These are phyloP conservation scores for Cadophora sp. DNA, from an alignment of 2,329 filamentous ascomycete genomes.

Conservation along the genomic window DNA sequence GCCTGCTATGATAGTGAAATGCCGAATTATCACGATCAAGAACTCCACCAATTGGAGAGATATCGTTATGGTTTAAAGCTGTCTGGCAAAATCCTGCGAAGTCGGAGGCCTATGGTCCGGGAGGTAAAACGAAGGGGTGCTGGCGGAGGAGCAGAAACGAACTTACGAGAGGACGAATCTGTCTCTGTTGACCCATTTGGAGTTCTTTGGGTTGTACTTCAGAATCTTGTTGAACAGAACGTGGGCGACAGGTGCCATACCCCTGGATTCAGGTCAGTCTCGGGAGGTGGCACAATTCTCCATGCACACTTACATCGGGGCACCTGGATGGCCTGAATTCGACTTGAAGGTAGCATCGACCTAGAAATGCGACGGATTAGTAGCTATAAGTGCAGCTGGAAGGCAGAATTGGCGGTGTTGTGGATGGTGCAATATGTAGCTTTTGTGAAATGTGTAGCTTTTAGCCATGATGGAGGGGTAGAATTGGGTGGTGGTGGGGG, in stretches of 20 bases:
- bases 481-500: constrained; percentile 32
- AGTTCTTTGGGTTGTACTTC: constrained; percentile 99
- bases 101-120: constrained; percentile 1
- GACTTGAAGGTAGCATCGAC: constrained; percentile 96
- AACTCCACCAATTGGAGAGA: neutral
- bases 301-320: constrained; percentile 77
- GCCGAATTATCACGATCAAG: neutral
- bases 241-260: constrained; percentile 93
- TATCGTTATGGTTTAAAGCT: neutral
- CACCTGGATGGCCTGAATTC: constrained; percentile 98
- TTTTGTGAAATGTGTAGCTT: constrained; percentile 13
- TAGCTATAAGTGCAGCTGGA: constrained; percentile 12
- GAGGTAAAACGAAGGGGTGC: neutral
- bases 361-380: constrained; percentile 55
- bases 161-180: constrained; percentile 99
- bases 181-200: constrained; percentile 95
- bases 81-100: neutral
- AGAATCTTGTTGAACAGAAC: constrained; percentile 99
- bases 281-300: neutral
- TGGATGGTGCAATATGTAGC: constrained; percentile 6
- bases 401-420: neutral
- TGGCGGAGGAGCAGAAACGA: neutral
- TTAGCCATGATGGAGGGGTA: constrained; percentile 29
- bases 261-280: constrained; percentile 55
- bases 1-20: neutral